Conservation (phyloP, 208 protist species). For the Leishmania mexicana region DNA sequence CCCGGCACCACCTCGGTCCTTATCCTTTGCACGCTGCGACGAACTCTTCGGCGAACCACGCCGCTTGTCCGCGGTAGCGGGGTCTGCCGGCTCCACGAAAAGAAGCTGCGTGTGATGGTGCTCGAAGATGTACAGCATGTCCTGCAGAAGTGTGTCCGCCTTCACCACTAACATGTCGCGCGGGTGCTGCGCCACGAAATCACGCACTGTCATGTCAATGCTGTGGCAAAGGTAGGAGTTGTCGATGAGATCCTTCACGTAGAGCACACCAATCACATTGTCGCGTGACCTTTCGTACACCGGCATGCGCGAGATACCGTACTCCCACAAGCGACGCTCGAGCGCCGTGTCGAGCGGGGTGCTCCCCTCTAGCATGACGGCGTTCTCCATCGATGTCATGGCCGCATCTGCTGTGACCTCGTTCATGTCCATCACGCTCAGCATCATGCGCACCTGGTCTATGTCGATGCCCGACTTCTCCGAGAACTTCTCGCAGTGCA, state of each 20-base stretch:
- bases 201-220: slow-evolving; percentile 44
- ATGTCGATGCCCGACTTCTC: slow-evolving; percentile 64
- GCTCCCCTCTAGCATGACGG: slow-evolving; percentile 53
- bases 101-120: slow-evolving; percentile 54
- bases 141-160: slow-evolving; percentile 44
- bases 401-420: slow-evolving; percentile 45
- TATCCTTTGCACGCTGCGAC: not conserved
- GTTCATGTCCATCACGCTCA: slow-evolving; percentile 72
- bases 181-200: slow-evolving; percentile 57
- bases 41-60: not conserved
- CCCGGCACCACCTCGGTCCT: not conserved
- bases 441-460: slow-evolving; percentile 78
- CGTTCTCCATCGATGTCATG: slow-evolving; percentile 66
- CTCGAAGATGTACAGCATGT: slow-evolving; percentile 66
- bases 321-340: slow-evolving; percentile 64
- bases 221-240: slow-evolving; percentile 39
- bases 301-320: slow-evolving; percentile 75
- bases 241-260: slow-evolving; percentile 73
- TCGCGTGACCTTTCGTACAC: slow-evolving; percentile 44
- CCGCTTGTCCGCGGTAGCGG: not conserved
- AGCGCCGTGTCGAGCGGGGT: slow-evolving; percentile 42
- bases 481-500: slow-evolving; percentile 82
- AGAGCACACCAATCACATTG: slow-evolving; percentile 74
- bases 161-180: slow-evolving; percentile 58
- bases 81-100: slow-evolving; percentile 39